A percentile compares a stretch with the other conserved stretches of the same genome.
These are phyloP conservation scores for Mycena belliarum DNA, from an alignment of 768 basidiomycete species.

Conservation along the genomic window DNA sequence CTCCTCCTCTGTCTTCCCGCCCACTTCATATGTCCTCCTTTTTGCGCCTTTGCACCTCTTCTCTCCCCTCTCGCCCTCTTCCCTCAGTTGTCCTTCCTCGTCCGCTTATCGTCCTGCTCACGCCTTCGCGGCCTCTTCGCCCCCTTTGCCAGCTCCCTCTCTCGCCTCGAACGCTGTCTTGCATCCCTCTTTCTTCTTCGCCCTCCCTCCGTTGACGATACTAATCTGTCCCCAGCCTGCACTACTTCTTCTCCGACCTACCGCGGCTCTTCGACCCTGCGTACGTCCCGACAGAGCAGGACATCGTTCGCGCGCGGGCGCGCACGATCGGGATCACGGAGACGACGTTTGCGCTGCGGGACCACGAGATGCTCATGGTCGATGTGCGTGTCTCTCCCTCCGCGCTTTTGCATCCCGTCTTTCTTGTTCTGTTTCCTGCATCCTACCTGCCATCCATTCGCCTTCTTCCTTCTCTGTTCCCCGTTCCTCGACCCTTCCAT, in stretches of 20 bases:
- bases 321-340: slow-evolving; percentile 92
- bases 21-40: not conserved
- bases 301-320: slow-evolving; percentile 83
- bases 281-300: slow-evolving; percentile 78
- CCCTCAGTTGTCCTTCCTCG: not conserved
- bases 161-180: too few relatives aligned
- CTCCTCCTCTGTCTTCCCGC: not conserved
- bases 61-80: too few relatives aligned
- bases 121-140: not conserved
- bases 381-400: slow-evolving; percentile 62
- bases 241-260: slow-evolving; percentile 78
- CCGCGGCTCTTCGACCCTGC: slow-evolving; percentile 75
- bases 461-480: too few relatives aligned
- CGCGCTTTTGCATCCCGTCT: not conserved
- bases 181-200: not conserved
- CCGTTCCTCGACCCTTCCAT: too few relatives aligned
- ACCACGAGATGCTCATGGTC: slow-evolving; percentile 89
- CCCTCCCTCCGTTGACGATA: not conserved
- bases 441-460: too few relatives aligned
- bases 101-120: not conserved
- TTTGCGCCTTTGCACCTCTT: too few relatives aligned
- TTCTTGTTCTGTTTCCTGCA: too few relatives aligned
- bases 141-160: not conserved
- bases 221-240: slow-evolving; percentile 44
- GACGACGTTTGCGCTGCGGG: slow-evolving; percentile 77